Conservation (phyloP, 306 rosid species). For the Acacia crassicarpa region DNA sequence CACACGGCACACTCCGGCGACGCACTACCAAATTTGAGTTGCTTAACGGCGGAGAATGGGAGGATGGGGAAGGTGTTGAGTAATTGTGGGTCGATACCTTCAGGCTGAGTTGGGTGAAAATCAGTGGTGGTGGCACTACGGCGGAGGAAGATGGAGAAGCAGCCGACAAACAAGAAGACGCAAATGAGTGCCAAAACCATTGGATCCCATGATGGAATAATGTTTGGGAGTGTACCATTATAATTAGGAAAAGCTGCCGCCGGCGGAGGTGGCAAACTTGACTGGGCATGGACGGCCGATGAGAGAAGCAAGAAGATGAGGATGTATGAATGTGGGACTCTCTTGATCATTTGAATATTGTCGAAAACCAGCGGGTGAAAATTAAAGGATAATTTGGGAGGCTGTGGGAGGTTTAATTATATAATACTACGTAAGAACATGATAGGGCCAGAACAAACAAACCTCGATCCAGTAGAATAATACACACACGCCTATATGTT, state of each 20-base stretch:
- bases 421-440: background rate
- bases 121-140: background rate
- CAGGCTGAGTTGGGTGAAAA: background rate
- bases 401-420: background rate
- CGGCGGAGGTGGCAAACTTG: background rate
- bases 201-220: constrained; percentile 19
- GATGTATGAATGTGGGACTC: background rate
- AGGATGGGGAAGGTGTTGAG: constrained; percentile 49
- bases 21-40: constrained; percentile 35
- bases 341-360: background rate
- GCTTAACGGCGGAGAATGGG: constrained; percentile 44
- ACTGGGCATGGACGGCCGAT: constrained; percentile 22
- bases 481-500: too few species aligned
- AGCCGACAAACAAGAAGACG: constrained; percentile 8
- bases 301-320: background rate
- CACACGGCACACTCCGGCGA: constrained; percentile 63
- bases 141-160: constrained; percentile 20
- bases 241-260: background rate
- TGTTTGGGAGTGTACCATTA: background rate
- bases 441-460: background rate
- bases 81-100: constrained; percentile 44
- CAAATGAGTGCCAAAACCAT: background rate
- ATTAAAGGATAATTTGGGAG: background rate
- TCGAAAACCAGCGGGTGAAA: background rate
- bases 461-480: background rate